Conservation (phyloP, 2,329 filamentous ascomycete genomes). For the Scolecobasidium constrictum region DNA sequence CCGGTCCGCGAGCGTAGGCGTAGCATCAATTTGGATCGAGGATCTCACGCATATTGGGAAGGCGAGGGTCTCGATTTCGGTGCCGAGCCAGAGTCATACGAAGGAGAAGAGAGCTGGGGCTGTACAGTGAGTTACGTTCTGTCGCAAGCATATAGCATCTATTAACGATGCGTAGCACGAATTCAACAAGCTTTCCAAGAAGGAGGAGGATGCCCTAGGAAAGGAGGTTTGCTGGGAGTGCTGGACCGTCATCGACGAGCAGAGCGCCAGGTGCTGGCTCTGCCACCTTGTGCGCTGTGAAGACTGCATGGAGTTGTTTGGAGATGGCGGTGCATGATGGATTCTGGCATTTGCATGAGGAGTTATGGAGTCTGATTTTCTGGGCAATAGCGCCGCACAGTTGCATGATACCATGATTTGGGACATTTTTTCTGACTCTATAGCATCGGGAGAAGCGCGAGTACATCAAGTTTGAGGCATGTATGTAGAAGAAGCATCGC, state of each 20-base stretch:
- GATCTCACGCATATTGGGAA: slow-evolving; percentile 3
- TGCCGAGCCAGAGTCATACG: neutral
- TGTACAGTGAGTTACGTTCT: neutral
- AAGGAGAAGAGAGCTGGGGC: neutral
- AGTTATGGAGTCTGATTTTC: too few species aligned
- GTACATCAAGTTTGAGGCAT: too few species aligned
- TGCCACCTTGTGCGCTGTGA: neutral
- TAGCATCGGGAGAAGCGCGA: too few species aligned
- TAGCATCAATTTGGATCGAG: slow-evolving; percentile 1
- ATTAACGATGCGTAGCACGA: neutral
- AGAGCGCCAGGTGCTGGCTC: neutral
- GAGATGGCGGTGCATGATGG: too few species aligned
- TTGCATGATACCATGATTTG: too few species aligned
- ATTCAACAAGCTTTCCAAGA: neutral
- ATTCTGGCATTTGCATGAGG: too few species aligned
- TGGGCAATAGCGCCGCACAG: too few species aligned
- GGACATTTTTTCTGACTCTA: too few species aligned
- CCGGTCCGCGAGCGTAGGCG: neutral
- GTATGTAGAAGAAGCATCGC: too few species aligned
- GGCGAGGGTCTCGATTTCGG: slow-evolving; percentile 1
- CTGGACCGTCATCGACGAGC: neutral
- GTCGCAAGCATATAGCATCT: neutral
- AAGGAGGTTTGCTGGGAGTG: neutral
- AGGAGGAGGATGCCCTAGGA: neutral
- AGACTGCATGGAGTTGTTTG: neutral